These are phyloP conservation scores for Debaryomyces prosopidis DNA, from an alignment of 805 yeast genomes.

Conservation along the genomic window DNA sequence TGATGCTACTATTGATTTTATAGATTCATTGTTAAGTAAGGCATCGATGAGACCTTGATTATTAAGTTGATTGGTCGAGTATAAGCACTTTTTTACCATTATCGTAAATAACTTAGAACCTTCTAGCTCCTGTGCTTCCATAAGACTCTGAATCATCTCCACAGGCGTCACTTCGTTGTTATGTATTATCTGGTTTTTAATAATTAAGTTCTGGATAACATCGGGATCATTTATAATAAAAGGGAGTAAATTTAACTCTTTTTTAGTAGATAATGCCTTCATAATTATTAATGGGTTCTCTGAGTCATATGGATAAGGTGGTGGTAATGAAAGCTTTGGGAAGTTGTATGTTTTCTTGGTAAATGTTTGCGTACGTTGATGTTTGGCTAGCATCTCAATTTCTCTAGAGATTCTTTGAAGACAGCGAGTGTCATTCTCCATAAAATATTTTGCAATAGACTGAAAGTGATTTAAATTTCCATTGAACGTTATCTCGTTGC, in stretches of 20 bases:
- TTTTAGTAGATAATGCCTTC: constrained; percentile 5
- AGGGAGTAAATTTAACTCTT: constrained; percentile 12
- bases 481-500: neutral
- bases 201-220: constrained; percentile 6
- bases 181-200: constrained; percentile 4
- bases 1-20: constrained; percentile 11
- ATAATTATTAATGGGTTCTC: constrained; percentile 8
- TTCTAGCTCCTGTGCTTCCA: constrained; percentile 12
- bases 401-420: constrained; percentile 9
- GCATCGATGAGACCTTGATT: constrained; percentile 3
- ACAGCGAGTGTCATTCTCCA: constrained; percentile 9
- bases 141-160: constrained; percentile 7
- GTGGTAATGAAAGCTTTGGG: constrained; percentile 10
- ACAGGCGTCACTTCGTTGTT: constrained; percentile 2
- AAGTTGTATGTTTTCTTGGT: constrained; percentile 6
- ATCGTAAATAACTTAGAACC: constrained; percentile 12
- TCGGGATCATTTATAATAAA: constrained; percentile 9
- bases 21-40: constrained; percentile 7
- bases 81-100: constrained; percentile 10
- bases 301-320: constrained; percentile 5
- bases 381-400: constrained; percentile 5
- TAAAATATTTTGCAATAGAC: constrained; percentile 6
- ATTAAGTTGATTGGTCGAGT: constrained; percentile 5
- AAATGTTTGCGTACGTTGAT: constrained; percentile 4
- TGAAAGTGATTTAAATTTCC: constrained; percentile 7